Evolutionary conservation across 2,329 filamentous ascomycete species (phyloP).

Genomic region (Zymoseptoria ardabiliae): DNA sequence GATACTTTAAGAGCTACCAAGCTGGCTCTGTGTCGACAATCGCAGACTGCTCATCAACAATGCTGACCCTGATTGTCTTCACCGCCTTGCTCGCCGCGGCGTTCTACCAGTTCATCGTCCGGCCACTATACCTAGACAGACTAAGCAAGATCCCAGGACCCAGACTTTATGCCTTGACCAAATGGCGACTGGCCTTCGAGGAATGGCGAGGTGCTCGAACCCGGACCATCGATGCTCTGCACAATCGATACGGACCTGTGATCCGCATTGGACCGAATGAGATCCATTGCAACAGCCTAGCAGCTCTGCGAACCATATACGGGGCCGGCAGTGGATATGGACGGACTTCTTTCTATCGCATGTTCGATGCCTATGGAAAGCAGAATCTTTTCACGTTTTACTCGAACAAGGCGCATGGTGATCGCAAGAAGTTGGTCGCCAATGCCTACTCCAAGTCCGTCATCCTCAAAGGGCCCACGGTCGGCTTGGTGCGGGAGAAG

Average conservation of each 20-base stretch:
- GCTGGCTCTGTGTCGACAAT: too few species aligned
- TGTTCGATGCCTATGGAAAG: slow-evolving; percentile 49
- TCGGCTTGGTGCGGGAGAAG: slow-evolving; percentile 35
- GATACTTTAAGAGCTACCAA: too few species aligned
- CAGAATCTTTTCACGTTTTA: slow-evolving; percentile 49
- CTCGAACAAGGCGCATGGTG: slow-evolving; percentile 37
- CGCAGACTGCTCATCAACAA: neutral
- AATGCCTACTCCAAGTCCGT: slow-evolving; percentile 48
- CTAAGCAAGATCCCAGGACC: slow-evolving; percentile 32
- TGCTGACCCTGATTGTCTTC: neutral
- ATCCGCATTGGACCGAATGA: slow-evolving; percentile 45
- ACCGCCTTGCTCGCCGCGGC: neutral
- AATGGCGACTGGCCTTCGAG: slow-evolving; percentile 41
- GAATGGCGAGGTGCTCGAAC: slow-evolving; percentile 41
- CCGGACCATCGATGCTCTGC: slow-evolving; percentile 36
- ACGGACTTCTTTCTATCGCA: slow-evolving; percentile 46
- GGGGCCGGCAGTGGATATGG: slow-evolving; percentile 47
- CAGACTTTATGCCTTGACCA: slow-evolving; percentile 35
- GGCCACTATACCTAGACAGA: slow-evolving; percentile 12
- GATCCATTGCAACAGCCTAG: slow-evolving; percentile 38
- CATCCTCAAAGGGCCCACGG: slow-evolving; percentile 32
- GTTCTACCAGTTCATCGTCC: slow-evolving; percentile 6
- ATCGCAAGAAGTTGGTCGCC: slow-evolving; percentile 47
- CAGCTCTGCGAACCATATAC: slow-evolving; percentile 48
- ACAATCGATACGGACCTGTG: slow-evolving; percentile 40